Percentiles rank a stretch among this genome's conserved stretches.
phyloP scores from a whole-genome alignment of 1,139 yeast species.

The Saccharomyces hybrid region DNA sequence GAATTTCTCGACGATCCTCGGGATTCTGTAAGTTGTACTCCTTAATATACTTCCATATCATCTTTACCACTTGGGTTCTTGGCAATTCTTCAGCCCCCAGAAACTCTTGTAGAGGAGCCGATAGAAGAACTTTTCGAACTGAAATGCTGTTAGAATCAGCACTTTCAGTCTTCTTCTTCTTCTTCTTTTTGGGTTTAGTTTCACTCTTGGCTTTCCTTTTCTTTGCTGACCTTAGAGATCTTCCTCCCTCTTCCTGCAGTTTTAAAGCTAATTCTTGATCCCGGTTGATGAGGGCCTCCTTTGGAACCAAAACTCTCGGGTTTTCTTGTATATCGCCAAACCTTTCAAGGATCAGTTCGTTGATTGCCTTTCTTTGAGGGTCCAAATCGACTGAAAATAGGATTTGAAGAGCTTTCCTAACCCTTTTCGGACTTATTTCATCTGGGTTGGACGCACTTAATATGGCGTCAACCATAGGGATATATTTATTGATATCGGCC shows the following conservation, averaged over 20 bases:
- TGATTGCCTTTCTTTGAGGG: constrained; percentile 49
- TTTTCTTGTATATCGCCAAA: constrained; percentile 42
- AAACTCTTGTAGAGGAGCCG: constrained; percentile 45
- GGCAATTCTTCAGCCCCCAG: constrained; percentile 42
- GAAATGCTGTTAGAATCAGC: constrained; percentile 19
- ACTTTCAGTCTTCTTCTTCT: constrained; percentile 18
- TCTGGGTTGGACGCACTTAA: constrained; percentile 67
- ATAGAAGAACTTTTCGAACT: constrained; percentile 33
- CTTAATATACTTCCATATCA: constrained; percentile 68
- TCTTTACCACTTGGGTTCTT: constrained; percentile 66
- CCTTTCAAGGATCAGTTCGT: constrained; percentile 53
- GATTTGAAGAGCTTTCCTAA: constrained; percentile 63
- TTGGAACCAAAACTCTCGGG: constrained; percentile 23
- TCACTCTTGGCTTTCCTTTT: constrained; percentile 7
- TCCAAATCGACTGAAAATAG: constrained; percentile 52
- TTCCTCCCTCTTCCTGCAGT: constrained; percentile 9
- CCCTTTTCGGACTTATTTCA: constrained; percentile 62
- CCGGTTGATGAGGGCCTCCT: constrained; percentile 28
- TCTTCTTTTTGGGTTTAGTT: constrained; percentile 20
- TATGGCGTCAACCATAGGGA: constrained; percentile 71
- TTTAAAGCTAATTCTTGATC: constrained; percentile 29
- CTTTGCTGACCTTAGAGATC: constrained; percentile 6
- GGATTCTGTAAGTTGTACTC: constrained; percentile 61
- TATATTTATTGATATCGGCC: constrained; percentile 33
- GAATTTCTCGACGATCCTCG: constrained; percentile 53